phyloP scores from a whole-genome alignment of 208 protist species.

The Acanthamoeba healyi region DNA sequence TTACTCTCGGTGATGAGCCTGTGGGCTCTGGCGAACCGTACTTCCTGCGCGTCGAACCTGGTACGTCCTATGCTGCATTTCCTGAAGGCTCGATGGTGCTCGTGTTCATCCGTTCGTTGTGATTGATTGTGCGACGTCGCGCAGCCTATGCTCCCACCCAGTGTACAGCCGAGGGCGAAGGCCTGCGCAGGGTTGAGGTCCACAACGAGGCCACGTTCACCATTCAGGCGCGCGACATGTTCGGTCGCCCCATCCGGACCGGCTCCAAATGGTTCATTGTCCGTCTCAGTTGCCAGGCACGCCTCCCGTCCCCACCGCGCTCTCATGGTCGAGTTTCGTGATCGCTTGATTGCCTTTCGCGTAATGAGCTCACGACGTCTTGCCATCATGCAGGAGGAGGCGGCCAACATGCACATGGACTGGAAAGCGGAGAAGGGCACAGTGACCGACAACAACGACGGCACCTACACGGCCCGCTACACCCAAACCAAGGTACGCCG shows the following conservation, averaged over 20 bases:
- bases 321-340: too few species aligned
- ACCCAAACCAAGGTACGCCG: background rate
- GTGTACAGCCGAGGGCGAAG: background rate
- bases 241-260: background rate
- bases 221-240: background rate
- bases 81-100: too few species aligned
- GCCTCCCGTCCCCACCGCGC: background rate
- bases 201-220: background rate
- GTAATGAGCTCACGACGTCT: background rate
- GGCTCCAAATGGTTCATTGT: background rate
- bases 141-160: background rate
- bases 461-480: constrained; percentile 12
- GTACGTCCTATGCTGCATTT: background rate
- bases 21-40: background rate
- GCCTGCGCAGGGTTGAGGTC: background rate
- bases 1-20: background rate
- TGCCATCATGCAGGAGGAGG: too few species aligned
- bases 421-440: background rate
- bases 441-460: background rate
- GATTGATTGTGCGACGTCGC: background rate
- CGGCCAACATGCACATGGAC: background rate
- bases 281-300: background rate
- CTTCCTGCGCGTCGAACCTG: constrained; percentile 3
- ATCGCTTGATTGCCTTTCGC: background rate
- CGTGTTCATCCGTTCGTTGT: background rate